A percentile compares a stretch with the other conserved stretches of the same genome.
Conservation (phyloP, 2,329 filamentous ascomycete species). For the Botrytis sinoallii region DNA sequence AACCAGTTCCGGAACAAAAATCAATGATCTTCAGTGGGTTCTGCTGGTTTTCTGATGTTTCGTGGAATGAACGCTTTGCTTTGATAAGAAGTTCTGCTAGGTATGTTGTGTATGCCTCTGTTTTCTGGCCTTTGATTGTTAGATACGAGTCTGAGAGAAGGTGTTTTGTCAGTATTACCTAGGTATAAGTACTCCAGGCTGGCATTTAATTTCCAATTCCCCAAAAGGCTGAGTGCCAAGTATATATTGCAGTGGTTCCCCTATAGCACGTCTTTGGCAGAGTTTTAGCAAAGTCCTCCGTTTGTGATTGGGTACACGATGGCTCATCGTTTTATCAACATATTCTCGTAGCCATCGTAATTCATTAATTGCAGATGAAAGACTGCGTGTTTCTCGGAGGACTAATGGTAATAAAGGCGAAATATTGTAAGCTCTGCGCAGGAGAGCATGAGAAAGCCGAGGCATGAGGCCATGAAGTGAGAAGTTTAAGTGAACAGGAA, state of each 20-base stretch:
- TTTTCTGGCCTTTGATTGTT: conserved; percentile 54
- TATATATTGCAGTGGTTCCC: conserved; percentile 84
- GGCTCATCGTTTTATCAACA: conserved; percentile 38
- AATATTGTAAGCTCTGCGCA: conserved; percentile 52
- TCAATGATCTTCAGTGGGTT: conserved; percentile 65
- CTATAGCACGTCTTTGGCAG: conserved; percentile 51
- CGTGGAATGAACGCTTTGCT: not conserved
- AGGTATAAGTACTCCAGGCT: conserved; percentile 79
- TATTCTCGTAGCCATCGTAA: conserved; percentile 70
- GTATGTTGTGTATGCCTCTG: conserved; percentile 63
- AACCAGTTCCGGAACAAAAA: conserved; percentile 87
- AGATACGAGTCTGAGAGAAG: not conserved
- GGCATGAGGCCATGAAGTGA: conserved; percentile 48
- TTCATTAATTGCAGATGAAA: conserved; percentile 64
- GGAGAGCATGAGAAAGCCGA: conserved; percentile 56
- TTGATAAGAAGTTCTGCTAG: conserved; percentile 42
- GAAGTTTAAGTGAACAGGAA: not conserved
- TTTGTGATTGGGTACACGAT: conserved; percentile 21
- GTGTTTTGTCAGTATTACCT: conserved; percentile 45
- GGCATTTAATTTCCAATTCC: conserved; percentile 72
- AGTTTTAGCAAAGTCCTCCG: conserved; percentile 40
- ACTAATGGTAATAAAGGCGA: conserved; percentile 58
- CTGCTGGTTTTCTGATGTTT: not conserved
- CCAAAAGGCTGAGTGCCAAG: conserved; percentile 88
- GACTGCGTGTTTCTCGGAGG: conserved; percentile 60